A percentile compares a stretch with the other conserved stretches of the same genome.
phyloP scores from a whole-genome alignment of 2,329 filamentous ascomycete species.

The Colletotrichum sp. region DNA sequence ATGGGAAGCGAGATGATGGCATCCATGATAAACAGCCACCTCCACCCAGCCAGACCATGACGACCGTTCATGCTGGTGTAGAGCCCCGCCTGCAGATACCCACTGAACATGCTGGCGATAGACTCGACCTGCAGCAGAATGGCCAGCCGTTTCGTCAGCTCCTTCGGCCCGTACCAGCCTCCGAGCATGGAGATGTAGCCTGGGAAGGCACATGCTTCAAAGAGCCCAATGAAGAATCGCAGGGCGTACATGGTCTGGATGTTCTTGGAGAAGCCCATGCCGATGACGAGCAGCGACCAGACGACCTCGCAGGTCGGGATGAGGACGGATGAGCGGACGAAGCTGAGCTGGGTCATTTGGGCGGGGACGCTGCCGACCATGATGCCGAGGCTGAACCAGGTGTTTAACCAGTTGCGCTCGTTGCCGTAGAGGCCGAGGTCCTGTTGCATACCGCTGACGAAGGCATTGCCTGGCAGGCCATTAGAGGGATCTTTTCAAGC shows the following conservation, averaged over 20 bases:
- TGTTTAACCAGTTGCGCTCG: conserved; percentile 25
- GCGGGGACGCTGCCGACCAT: conserved; percentile 28
- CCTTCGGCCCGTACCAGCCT: conserved; percentile 42
- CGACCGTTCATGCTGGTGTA: conserved; percentile 41
- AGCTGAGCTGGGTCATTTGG: conserved; percentile 27
- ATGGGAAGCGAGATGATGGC: conserved; percentile 28
- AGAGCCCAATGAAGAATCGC: conserved; percentile 47
- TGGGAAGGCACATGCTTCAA: conserved; percentile 35
- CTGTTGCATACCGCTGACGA: conserved; percentile 29
- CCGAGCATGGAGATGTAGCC: conserved; percentile 39
- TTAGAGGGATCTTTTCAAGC: background rate
- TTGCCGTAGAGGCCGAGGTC: conserved; percentile 28
- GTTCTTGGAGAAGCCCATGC: conserved; percentile 25
- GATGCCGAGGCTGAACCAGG: conserved; percentile 26
- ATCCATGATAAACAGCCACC: conserved; percentile 46
- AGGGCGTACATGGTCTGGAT: conserved; percentile 38
- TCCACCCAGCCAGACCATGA: conserved; percentile 36
- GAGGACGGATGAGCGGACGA: conserved; percentile 28
- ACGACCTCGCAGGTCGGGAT: conserved; percentile 28
- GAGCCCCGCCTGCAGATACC: conserved; percentile 58
- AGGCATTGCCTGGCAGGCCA: conserved; percentile 21
- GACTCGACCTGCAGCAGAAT: conserved; percentile 54
- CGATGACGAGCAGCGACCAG: conserved; percentile 21
- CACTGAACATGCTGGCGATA: conserved; percentile 59
- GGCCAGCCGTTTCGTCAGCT: conserved; percentile 54